phyloP scores from a whole-genome alignment of 139 green algal species.

The Parachlorella kessleri region DNA sequence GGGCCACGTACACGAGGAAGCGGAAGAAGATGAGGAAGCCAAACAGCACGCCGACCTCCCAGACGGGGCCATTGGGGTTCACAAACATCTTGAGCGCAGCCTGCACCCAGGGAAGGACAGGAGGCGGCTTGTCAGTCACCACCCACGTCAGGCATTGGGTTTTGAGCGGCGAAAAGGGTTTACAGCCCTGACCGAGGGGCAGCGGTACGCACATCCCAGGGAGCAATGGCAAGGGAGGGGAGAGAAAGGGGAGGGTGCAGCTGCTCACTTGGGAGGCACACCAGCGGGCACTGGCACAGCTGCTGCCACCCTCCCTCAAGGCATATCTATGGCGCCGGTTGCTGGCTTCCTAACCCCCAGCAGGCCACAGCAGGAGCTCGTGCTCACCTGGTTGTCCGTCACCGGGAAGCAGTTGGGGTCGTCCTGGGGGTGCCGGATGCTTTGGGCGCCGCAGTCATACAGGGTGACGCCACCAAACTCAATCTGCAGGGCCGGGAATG shows the following conservation, averaged over 20 bases:
- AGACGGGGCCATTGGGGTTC: constrained; percentile 17
- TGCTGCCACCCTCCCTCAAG: too few relatives aligned
- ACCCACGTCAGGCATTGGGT: too few relatives aligned
- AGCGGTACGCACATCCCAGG: constrained; percentile 1
- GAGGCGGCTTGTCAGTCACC: too few relatives aligned
- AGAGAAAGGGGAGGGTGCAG: too few relatives aligned
- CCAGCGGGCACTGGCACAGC: too few relatives aligned
- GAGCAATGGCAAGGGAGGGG: background rate
- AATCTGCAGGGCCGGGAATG: constrained; percentile 3
- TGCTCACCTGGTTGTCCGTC: constrained; percentile 12
- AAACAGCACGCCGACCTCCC: constrained; percentile 31
- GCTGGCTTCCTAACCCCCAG: too few relatives aligned
- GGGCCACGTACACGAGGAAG: constrained; percentile 32
- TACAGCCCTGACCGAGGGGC: too few relatives aligned
- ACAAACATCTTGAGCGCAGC: constrained; percentile 2
- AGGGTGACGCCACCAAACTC: constrained; percentile 9
- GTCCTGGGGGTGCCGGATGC: background rate
- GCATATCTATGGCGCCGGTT: too few relatives aligned
- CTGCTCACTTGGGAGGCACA: too few relatives aligned
- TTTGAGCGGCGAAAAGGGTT: too few relatives aligned
- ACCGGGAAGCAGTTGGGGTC: constrained; percentile 7
- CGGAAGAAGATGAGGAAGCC: constrained; percentile 31
- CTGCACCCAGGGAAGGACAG: too few relatives aligned
- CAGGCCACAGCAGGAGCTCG: too few relatives aligned
- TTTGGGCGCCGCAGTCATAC: constrained; percentile 8